Percentiles rank a stretch among this genome's conserved stretches.
Conservation (phyloP, 306 rosid genomes). For the Dalbergia oliveri region DNA sequence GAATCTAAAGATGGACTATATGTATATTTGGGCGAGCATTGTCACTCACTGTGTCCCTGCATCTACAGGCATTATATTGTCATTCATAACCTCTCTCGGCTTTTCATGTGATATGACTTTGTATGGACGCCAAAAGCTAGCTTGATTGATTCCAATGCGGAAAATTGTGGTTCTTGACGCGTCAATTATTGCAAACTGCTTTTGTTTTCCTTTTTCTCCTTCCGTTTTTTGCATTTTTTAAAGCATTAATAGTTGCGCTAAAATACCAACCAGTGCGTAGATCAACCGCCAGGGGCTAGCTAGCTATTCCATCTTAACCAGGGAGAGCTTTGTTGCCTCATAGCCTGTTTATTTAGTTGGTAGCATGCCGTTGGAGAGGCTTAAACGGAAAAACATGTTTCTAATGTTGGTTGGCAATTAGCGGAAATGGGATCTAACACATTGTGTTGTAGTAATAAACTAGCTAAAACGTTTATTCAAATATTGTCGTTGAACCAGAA, state of each 20-base stretch:
- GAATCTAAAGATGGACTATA: background rate
- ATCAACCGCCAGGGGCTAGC: no score
- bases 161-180: conserved; percentile 3
- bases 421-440: no score
- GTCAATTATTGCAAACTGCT: conserved; percentile 27
- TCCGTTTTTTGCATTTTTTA: background rate
- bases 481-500: no score
- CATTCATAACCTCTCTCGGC: conserved; percentile 25
- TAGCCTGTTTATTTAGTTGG: no score
- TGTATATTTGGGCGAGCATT: conserved; percentile 17
- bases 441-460: no score
- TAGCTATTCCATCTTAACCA: no score
- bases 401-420: no score
- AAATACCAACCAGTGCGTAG: no score
- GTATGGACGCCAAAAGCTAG: conserved; percentile 19
- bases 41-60: conserved; percentile 41
- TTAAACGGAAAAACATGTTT: no score
- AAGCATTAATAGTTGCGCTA: background rate
- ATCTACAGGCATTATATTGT: conserved; percentile 47
- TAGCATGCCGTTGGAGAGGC: no score
- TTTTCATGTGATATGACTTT: conserved; percentile 40
- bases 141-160: conserved; percentile 31
- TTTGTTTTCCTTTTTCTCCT: background rate
- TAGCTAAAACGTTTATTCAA: no score
- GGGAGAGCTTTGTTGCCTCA: no score